Evolutionary conservation across 495 filamentous ascomycete species (phyloP).

Genomic region (Aspergillus biplanus): DNA sequence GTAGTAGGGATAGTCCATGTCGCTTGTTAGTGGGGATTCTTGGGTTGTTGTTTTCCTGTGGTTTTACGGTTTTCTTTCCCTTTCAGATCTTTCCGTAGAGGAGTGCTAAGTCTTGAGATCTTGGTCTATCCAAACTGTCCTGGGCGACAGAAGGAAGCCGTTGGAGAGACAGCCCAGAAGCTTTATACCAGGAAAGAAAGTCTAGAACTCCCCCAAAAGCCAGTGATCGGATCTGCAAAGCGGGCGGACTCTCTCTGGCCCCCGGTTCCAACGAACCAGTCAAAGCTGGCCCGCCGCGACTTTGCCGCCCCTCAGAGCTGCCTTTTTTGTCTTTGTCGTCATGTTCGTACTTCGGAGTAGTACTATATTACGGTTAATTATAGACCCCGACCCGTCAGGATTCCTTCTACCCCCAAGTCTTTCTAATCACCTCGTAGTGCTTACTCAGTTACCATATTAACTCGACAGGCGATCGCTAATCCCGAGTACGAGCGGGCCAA

Average conservation of each 20-base stretch:
- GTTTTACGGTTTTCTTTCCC: background rate
- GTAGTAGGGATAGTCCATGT: conserved; percentile 51
- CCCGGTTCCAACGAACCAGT: too few species aligned
- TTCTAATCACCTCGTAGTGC: background rate
- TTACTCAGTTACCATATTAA: background rate
- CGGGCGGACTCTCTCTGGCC: too few species aligned
- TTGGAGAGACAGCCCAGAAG: background rate
- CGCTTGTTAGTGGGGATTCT: background rate
- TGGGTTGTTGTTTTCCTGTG: background rate
- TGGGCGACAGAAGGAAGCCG: background rate
- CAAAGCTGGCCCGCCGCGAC: too few species aligned
- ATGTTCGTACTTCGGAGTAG: background rate
- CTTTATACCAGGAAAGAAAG: background rate
- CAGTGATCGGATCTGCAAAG: too few species aligned
- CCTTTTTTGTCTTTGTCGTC: background rate
- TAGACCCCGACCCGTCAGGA: background rate
- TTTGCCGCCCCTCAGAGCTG: too few species aligned
- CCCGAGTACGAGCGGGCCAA: background rate
- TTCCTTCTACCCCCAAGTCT: background rate
- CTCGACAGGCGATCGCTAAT: background rate
- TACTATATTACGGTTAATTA: background rate
- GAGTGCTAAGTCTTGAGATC: background rate
- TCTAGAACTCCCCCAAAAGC: background rate
- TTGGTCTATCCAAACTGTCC: background rate
- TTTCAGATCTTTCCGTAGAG: too few species aligned